A percentile compares a stretch with the other conserved stretches of the same genome.
These are phyloP conservation scores for Hemileccinum rubropunctum DNA, from an alignment of 768 basidiomycete species.

Conservation along the genomic window DNA sequence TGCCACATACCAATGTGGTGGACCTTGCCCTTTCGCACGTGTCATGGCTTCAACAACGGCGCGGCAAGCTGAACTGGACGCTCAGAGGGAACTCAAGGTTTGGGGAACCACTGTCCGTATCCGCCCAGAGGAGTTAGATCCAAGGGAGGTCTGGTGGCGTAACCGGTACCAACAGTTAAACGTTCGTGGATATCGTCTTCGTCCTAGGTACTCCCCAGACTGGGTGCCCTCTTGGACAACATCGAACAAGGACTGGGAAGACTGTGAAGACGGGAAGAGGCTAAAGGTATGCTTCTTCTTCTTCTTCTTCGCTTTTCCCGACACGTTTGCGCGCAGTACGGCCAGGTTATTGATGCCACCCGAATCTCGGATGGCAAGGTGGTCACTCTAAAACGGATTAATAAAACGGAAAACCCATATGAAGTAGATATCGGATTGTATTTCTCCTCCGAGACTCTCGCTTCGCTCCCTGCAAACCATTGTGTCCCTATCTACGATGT, in stretches of 20 bases:
- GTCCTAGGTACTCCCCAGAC: not conserved
- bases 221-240: constrained; percentile 10
- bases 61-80: too few species aligned
- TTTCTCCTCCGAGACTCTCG: constrained; percentile 5
- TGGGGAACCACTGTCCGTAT: too few species aligned
- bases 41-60: too few species aligned
- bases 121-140: not conserved
- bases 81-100: too few species aligned
- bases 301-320: too few species aligned
- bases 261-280: not conserved
- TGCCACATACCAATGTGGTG: too few species aligned
- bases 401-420: constrained; percentile 7
- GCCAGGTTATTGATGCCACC: constrained; percentile 24
- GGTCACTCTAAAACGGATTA: constrained; percentile 30
- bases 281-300: constrained; percentile 5
- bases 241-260: not conserved
- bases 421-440: constrained; percentile 30
- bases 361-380: constrained; percentile 22
- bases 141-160: not conserved
- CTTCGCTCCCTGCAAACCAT: constrained; percentile 20
- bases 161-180: not conserved
- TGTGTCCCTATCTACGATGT: constrained; percentile 31
- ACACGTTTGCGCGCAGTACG: not conserved
- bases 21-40: too few species aligned
- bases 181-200: constrained; percentile 2